Conservation (phyloP, 1,284 basidiomycete species). For the Ceratobasidium sp. region DNA sequence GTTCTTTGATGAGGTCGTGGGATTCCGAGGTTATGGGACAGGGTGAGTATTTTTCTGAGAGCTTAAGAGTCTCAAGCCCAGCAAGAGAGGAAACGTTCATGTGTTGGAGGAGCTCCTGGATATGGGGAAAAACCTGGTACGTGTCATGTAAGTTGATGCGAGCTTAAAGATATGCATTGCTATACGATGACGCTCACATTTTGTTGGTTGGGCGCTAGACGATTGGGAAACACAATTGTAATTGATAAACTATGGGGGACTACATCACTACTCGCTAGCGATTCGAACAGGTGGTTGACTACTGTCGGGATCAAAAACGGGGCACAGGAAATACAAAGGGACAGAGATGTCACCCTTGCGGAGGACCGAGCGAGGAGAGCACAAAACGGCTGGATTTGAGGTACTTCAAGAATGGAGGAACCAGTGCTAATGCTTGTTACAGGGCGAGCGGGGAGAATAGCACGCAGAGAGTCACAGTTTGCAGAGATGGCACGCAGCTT, state of each 20-base stretch:
- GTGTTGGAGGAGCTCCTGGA: not conserved
- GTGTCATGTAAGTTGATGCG: not conserved
- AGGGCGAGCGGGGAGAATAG: conserved; percentile 11
- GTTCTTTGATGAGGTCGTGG: not conserved
- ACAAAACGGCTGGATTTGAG: not conserved
- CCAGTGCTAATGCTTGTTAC: not conserved
- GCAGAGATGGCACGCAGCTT: conserved; percentile 3
- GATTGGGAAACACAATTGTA: not conserved
- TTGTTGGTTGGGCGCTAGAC: not conserved
- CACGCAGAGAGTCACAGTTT: not conserved
- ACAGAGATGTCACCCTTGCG: not conserved
- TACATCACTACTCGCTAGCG: not conserved
- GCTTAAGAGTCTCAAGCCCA: not conserved
- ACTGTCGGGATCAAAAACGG: not conserved
- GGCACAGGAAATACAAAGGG: not conserved
- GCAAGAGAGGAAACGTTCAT: not conserved
- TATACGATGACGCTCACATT: not conserved
- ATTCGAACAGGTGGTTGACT: not conserved
- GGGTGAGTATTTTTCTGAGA: not conserved
- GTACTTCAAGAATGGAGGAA: not conserved
- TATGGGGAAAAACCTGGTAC: not conserved
- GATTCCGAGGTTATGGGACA: not conserved
- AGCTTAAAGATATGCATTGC: not conserved
- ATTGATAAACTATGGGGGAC: not conserved
- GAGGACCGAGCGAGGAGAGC: not conserved